phyloP scores from a whole-genome alignment of 2,329 filamentous ascomycete genomes.

The Coniochaeta hoffmannii region DNA sequence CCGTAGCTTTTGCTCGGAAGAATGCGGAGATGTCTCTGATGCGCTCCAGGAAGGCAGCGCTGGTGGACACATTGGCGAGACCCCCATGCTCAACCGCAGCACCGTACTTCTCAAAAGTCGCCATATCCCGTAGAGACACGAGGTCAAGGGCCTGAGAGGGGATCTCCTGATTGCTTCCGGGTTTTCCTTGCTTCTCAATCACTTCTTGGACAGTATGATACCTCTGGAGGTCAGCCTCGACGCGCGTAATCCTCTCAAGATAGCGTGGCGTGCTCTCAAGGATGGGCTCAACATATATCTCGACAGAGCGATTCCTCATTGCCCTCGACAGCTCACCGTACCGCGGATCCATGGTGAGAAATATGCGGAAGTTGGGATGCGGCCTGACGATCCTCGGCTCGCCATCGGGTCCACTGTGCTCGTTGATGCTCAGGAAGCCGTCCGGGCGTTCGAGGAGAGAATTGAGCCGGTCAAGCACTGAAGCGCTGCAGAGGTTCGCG shows the following conservation, averaged over 20 bases:
- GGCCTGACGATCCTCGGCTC: slow-evolving; percentile 73
- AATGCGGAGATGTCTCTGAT: slow-evolving; percentile 14
- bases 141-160: slow-evolving; percentile 36
- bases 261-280: slow-evolving; percentile 24
- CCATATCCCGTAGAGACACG: slow-evolving; percentile 38
- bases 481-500: slow-evolving; percentile 92
- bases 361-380: slow-evolving; percentile 82
- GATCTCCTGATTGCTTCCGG: slow-evolving; percentile 21
- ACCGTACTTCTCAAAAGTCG: slow-evolving; percentile 20
- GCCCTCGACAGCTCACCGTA: slow-evolving; percentile 92
- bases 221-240: slow-evolving; percentile 43
- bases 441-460: slow-evolving; percentile 80
- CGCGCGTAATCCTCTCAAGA: slow-evolving; percentile 31
- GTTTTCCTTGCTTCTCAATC: slow-evolving; percentile 11
- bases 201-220: slow-evolving; percentile 31
- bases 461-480: slow-evolving; percentile 89
- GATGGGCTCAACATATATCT: slow-evolving; percentile 64
- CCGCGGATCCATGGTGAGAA: slow-evolving; percentile 85
- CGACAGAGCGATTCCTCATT: slow-evolving; percentile 91
- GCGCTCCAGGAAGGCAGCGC: slow-evolving; percentile 5
- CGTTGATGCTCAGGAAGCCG: slow-evolving; percentile 83
- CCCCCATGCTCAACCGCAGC: slow-evolving; percentile 7
- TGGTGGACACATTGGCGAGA: not conserved
- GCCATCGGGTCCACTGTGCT: slow-evolving; percentile 78
- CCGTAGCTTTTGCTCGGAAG: slow-evolving; percentile 20